Base-by-base conservation (phyloP, 208 protist species). In the Naegleria fowleri region DNA sequence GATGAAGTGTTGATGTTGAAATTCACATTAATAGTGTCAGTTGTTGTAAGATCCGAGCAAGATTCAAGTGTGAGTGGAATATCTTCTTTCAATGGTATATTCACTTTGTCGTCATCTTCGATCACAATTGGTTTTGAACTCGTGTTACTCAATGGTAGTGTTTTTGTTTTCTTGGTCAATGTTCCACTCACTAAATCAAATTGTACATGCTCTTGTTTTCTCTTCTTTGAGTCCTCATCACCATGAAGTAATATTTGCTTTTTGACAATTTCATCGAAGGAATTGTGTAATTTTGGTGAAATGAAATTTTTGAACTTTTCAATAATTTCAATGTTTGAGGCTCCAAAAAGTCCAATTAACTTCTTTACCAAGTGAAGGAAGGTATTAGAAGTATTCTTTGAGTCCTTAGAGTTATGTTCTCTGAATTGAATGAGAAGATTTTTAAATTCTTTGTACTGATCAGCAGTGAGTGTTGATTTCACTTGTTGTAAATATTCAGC, bases 231-330 rank as follows among this genome's bases (percentile, higher is more conserved):
- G 5, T 41, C 33, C 11, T 48, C 36, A 43, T 86, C 40, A 40
- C 0, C 83, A 33, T 86, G 33, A 29, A 38, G 13, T 40, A 29
- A 33, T 29, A 40, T 48, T 43, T 48, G n/a, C 7, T 48, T 40
- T 39, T 86, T 86, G 7, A 86, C 83, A 86, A 51, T 43, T 48
- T 48, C 39, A 39, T 86, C 39, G 48, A 86, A 86, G 9, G 16
- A 16, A 29, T 86, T 29, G n/a, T 22, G 7, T 2, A 48, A 6
- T 86, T 86, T 40, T 25, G 36, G 15, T 43, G 36, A 5, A 29
- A 86, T 86, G n/a, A 86, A 48, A 48, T 86, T 43, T 43, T 86
- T 86, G 16, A 86, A 86, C 29, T 79, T 29, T 36, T 79, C 25
- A 79, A 79, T 79, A 13, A 33, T 9, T 13, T 79, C 67, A 25